A percentile compares a stretch with the other conserved stretches of the same genome.
Evolutionary conservation across 2,329 filamentous ascomycete genomes (phyloP).

Genomic region (Phialophora expanda): DNA sequence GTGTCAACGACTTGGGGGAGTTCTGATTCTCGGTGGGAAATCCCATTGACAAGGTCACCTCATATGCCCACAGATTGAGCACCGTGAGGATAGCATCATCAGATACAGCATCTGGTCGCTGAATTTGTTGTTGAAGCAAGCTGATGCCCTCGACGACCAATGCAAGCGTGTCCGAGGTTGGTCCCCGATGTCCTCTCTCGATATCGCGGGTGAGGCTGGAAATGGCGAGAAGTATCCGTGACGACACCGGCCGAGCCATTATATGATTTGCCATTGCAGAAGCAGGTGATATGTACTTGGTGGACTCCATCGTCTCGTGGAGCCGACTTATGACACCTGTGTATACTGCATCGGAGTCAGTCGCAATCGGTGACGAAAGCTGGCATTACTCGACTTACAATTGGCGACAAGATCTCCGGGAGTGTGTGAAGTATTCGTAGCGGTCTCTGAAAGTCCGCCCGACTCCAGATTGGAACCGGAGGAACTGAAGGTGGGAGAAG

Average conservation of each 20-base stretch:
- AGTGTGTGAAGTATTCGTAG: neutral
- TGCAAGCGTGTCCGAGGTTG: slow-evolving; percentile 14
- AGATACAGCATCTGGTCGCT: slow-evolving; percentile 9
- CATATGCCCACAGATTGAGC: slow-evolving; percentile 22
- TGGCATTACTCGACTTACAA: slow-evolving; percentile 6
- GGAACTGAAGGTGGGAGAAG: slow-evolving; percentile 9
- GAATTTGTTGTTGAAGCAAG: slow-evolving; percentile 22
- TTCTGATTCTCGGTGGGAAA: neutral
- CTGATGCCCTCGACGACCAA: slow-evolving; percentile 20
- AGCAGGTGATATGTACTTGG: slow-evolving; percentile 14
- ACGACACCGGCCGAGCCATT: slow-evolving; percentile 5
- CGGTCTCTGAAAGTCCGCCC: neutral
- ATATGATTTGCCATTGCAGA: slow-evolving; percentile 20
- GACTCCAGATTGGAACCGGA: slow-evolving; percentile 6
- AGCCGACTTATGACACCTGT: slow-evolving; percentile 17
- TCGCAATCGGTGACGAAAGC: neutral
- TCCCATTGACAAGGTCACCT: slow-evolving; percentile 19
- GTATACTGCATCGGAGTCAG: slow-evolving; percentile 15
- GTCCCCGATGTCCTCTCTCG: slow-evolving; percentile 16
- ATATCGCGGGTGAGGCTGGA: slow-evolving; percentile 20
- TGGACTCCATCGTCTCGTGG: slow-evolving; percentile 12
- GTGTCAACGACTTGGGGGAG: neutral
- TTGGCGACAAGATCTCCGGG: slow-evolving; percentile 1
- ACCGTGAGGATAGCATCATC: slow-evolving; percentile 23
- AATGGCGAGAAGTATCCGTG: slow-evolving; percentile 21